Base-by-base conservation (phyloP, 2,329 filamentous ascomycete species). In the Botrytis elliptica region DNA sequence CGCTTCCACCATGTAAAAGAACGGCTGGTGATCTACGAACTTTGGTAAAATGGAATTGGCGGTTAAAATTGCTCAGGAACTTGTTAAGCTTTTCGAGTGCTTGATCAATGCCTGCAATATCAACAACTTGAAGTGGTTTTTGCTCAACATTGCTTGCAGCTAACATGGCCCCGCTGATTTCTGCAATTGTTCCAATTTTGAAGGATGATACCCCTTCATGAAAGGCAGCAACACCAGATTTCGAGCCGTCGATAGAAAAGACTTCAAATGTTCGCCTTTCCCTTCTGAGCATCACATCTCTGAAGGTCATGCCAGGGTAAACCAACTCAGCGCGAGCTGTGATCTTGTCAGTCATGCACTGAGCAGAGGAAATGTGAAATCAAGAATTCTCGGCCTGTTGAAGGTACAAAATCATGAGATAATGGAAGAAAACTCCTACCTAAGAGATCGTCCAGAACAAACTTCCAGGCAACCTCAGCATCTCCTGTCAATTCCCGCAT, bases 1-100 rank as follows among this genome's bases (percentile, higher is more conserved):
- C 95, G 75, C 89, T 89, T 29, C 93, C 91, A 22, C 95, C 95
- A 80, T 97, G 91, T 7, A 98, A 72, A 81, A 86, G 62, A 76
- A 79, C 72, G 80, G 84, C 84, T 83, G 80, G 81, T 14, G 80
- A 80, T 74, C 80, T 77, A 42, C 79, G 74, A 38, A 73, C 77
- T 72, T 75, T 75, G 10, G 75, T 73, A 46, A 76, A 76, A 49
- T 77, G 75, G 57, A 81, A 81, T 9, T 82, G 75, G 5, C 81
- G 80, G 64, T 85, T 85, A 77, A 92, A 91, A 74, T 85, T 85
- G 38, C 82, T 80, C 38, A 97, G 85, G 69, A 90, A 89, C 55
- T 85, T 81, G 80, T 97, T 95, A 75, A 97, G 87, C 70, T 86
- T 84, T 46, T 85, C 82, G 49, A 93, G 85, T 72, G 93, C 91